Evolutionary conservation across 768 basidiomycete genomes (phyloP), one percentile per base, ranked within the genome.

Genomic region (Collybiopsis confluens): DNA sequence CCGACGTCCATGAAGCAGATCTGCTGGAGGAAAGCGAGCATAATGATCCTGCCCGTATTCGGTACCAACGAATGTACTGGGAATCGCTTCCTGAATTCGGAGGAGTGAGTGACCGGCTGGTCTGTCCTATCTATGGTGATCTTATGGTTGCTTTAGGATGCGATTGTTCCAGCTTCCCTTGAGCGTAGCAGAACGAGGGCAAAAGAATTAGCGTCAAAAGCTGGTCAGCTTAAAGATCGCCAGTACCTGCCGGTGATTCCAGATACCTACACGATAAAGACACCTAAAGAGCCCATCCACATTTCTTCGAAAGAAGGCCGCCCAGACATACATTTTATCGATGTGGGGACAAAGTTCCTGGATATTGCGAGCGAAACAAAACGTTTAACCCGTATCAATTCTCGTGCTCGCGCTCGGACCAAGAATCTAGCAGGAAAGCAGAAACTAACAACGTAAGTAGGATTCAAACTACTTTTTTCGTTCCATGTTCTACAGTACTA

Each of bases 41-140:
- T 20, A 76, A 80, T 55, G 75, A 83, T 51, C 73, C 70, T 51
- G 78, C 79, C 41, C 79, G 83, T 21, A 76, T 81, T 53, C 79
- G 83, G 9, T 89, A 88, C 63, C 82, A 85, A 60, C 78, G 84
- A 40, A 69, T 82, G 41, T 92, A 87, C 65, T 92, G 89, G 88
- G 90, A 92, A 65, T 81, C 85, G 27, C 79, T 87, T 36, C 75
- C 76, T 9, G 90, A 92, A 61, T 82, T 74, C 56, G 75, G 83
- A 55, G 68, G 79, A 68, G 90, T 90, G 62, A 38, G 68, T 63
- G 35, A 21, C 0, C 11, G 28, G 30, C 41, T 37, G 26, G 2
- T 40, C 44, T 10, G n/a, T 35, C 20, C 38, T 51, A 50, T 50
- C 27, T 20, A 40, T 18, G 52, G 28, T 51, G 42, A 20, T 57